Evolutionary conservation across 2,329 filamentous ascomycete species (phyloP).

Genomic region (Tolypocladium endophyticum): DNA sequence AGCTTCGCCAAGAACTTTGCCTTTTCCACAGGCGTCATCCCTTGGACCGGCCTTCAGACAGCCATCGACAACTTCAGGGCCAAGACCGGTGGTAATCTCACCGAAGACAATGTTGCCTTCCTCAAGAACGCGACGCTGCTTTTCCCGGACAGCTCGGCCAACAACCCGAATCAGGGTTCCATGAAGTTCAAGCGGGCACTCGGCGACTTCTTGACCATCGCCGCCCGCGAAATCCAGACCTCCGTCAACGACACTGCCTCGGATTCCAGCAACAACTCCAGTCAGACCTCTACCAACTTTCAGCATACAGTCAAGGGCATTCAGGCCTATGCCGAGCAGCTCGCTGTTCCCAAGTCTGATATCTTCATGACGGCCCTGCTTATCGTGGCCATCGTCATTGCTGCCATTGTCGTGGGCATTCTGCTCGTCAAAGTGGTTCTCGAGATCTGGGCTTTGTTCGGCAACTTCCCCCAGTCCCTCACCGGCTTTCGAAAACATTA

Average conservation of each 20-base stretch:
- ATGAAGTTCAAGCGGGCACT: constrained; percentile 46
- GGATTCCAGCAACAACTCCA: constrained; percentile 13
- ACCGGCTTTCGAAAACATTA: constrained; percentile 88
- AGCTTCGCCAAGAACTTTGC: constrained; percentile 90
- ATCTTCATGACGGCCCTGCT: constrained; percentile 94
- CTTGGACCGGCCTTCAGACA: constrained; percentile 70
- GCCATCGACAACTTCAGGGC: constrained; percentile 77
- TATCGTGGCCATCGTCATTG: constrained; percentile 79
- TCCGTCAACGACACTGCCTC: constrained; percentile 27
- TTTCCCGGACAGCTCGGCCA: constrained; percentile 50
- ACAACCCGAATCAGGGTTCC: constrained; percentile 25
- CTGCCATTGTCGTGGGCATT: constrained; percentile 73
- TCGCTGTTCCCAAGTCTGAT: constrained; percentile 78
- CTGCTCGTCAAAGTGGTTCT: constrained; percentile 85
- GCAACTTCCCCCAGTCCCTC: constrained; percentile 70
- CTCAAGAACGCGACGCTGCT: constrained; percentile 68
- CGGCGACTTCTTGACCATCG: constrained; percentile 33
- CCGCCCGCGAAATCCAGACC: constrained; percentile 40
- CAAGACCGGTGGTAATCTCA: constrained; percentile 78
- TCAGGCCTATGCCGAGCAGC: constrained; percentile 70
- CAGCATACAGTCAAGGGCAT: constrained; percentile 59
- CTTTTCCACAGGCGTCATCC: constrained; percentile 77
- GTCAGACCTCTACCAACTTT: constrained; percentile 17
- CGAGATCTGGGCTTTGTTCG: constrained; percentile 84
- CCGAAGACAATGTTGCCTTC: constrained; percentile 62